Evolutionary conservation across 1,139 yeast species (phyloP).

Genomic region (Debaryomyces nepalensis): DNA sequence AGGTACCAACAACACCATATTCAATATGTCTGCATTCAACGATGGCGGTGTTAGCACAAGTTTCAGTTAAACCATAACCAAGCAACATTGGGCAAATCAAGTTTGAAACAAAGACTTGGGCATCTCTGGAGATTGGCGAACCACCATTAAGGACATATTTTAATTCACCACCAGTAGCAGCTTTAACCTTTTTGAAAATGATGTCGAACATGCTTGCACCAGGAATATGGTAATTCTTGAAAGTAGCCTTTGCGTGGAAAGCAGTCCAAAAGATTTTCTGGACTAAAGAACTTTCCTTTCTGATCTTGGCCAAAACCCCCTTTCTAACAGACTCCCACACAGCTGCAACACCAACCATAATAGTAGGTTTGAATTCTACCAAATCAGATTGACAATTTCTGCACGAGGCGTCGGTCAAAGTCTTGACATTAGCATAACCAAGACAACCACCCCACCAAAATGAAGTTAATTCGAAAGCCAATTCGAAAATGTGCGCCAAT

Average conservation of each 20-base stretch:
- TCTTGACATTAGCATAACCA: constrained; percentile 94
- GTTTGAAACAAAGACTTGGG: constrained; percentile 81
- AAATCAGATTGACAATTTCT: constrained; percentile 89
- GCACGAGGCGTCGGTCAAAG: constrained; percentile 80
- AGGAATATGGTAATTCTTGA: constrained; percentile 71
- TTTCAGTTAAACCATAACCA: constrained; percentile 97
- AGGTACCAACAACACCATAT: constrained; percentile 78
- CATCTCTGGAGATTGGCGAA: constrained; percentile 82
- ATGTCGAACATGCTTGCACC: constrained; percentile 65
- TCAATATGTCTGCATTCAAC: constrained; percentile 68
- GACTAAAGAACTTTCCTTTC: constrained; percentile 63
- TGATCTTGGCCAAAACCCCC: constrained; percentile 82
- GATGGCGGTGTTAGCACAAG: constrained; percentile 86
- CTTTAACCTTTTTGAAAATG: constrained; percentile 85
- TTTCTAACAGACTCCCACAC: constrained; percentile 97
- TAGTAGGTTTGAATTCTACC: constrained; percentile 83
- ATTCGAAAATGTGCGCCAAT: constrained; percentile 93
- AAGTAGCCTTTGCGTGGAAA: constrained; percentile 67
- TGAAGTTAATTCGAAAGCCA: constrained; percentile 77
- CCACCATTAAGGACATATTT: constrained; percentile 87
- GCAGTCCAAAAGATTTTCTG: constrained; percentile 93
- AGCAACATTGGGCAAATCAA: constrained; percentile 86
- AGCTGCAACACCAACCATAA: constrained; percentile 99
- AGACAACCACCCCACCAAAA: constrained; percentile 90
- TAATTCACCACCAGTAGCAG: constrained; percentile 93